A percentile compares a stretch with the other conserved stretches of the same genome.
Conservation (phyloP, 257 asterid genomes). For the Lantana camara region DNA sequence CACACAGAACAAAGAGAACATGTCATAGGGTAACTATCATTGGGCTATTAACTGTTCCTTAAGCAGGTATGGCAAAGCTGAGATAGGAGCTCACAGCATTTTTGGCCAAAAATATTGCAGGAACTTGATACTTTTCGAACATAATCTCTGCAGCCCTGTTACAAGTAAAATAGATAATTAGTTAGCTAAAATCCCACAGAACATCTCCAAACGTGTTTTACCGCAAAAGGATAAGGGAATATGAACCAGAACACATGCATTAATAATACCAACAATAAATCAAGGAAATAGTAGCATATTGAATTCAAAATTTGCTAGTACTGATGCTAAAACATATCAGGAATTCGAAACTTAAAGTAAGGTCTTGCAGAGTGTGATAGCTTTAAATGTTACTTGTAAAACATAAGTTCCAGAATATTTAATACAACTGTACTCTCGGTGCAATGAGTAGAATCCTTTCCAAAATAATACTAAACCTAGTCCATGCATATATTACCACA, state of each 20-base stretch:
- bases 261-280: slow-evolving; percentile 11
- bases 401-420: no score
- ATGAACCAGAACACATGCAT: slow-evolving; percentile 3
- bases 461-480: no score
- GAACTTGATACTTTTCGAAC: slow-evolving; percentile 98
- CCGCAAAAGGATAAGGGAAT: slow-evolving; percentile 2
- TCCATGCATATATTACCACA: no score
- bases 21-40: slow-evolving; percentile 8
- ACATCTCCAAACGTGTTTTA: slow-evolving; percentile 9
- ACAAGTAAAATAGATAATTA: slow-evolving; percentile 27
- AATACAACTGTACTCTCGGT: no score
- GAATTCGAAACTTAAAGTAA: no score
- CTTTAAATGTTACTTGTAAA: no score
- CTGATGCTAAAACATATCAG: no score
- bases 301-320: no score
- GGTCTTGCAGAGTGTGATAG: no score
- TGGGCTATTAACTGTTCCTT: slow-evolving; percentile 11
- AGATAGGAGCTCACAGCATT: slow-evolving; percentile 77
- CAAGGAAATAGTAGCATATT: no score
- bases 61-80: slow-evolving; percentile 16
- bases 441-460: no score
- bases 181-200: slow-evolving; percentile 26
- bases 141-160: slow-evolving; percentile 96
- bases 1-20: slow-evolving; percentile 12
- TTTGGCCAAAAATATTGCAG: slow-evolving; percentile 96